Conservation (phyloP, 2,329 filamentous ascomycete species). For the Fusarium luffae region DNA sequence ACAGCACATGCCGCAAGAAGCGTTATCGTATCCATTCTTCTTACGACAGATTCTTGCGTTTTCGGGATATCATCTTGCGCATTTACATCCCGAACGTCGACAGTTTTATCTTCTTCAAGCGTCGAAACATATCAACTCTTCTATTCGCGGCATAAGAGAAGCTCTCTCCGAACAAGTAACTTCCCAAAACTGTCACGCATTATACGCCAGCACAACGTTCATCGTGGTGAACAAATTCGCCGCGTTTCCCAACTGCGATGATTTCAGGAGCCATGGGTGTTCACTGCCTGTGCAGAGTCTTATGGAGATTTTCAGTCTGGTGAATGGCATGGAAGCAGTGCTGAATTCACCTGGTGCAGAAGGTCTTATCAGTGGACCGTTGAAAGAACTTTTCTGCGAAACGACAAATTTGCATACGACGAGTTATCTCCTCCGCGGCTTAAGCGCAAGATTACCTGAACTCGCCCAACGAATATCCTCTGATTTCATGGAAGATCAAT, state of each 20-base stretch:
- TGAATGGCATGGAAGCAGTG: slow-evolving; percentile 26
- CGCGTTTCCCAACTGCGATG: slow-evolving; percentile 25
- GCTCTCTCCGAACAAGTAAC: slow-evolving; percentile 2
- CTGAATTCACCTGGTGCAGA: slow-evolving; percentile 13
- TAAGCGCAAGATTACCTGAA: slow-evolving; percentile 7
- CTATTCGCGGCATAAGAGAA: slow-evolving; percentile 27
- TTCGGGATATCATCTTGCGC: slow-evolving; percentile 29
- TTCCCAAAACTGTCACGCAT: slow-evolving; percentile 19
- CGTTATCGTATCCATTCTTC: slow-evolving; percentile 29
- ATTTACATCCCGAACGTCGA: slow-evolving; percentile 20
- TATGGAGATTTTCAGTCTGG: slow-evolving; percentile 30
- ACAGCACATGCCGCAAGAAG: slow-evolving; percentile 23
- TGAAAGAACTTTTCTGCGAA: slow-evolving; percentile 13
- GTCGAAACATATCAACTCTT: slow-evolving; percentile 34
- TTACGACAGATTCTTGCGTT: slow-evolving; percentile 33
- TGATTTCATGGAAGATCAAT: slow-evolving; percentile 7
- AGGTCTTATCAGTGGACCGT: neutral
- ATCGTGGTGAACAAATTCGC: slow-evolving; percentile 38
- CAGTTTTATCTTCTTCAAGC: slow-evolving; percentile 17
- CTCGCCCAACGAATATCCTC: slow-evolving; percentile 11
- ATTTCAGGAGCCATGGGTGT: slow-evolving; percentile 13
- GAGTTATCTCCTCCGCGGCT: neutral
- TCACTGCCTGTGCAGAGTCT: slow-evolving; percentile 10
- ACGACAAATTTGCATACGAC: rapidly evolving
- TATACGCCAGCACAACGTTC: slow-evolving; percentile 14